Conservation (phyloP, 768 basidiomycete genomes). For the Suillus ampliporus region DNA sequence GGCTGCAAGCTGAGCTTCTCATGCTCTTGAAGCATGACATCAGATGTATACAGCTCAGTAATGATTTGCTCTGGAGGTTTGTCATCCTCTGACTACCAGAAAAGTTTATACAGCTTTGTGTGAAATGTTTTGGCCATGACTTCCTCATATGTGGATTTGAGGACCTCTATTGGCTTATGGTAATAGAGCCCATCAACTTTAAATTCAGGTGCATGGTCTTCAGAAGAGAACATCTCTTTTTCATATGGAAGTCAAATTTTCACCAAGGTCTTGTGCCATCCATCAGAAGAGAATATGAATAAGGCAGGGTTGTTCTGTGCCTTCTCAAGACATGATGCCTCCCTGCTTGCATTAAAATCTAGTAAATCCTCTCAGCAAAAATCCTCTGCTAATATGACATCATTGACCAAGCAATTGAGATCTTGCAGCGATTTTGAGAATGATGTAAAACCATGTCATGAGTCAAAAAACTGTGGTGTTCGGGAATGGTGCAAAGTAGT, state of each 20-base stretch:
- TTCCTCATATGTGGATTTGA: background rate
- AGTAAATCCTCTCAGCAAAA: slow-evolving; percentile 14
- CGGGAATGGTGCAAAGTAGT: background rate
- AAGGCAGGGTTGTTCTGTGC: background rate
- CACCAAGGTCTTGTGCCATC: background rate
- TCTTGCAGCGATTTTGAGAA: slow-evolving; percentile 9
- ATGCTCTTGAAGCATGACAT: slow-evolving; percentile 8
- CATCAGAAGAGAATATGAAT: background rate
- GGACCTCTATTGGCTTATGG: slow-evolving; percentile 1
- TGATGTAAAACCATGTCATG: slow-evolving; percentile 11
- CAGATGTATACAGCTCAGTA: background rate
- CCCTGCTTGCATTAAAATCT: slow-evolving; percentile 6
- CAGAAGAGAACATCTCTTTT: background rate
- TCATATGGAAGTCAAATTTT: background rate
- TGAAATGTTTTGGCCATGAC: background rate
- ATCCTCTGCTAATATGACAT: slow-evolving; percentile 5
- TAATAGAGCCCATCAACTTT: slow-evolving; percentile 2
- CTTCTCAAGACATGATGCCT: background rate
- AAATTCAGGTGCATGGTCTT: slow-evolving; percentile 1
- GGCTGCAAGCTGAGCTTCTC: slow-evolving; percentile 1
- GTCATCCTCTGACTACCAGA: slow-evolving; percentile 5
- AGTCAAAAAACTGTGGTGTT: background rate
- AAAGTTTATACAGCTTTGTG: slow-evolving; percentile 1
- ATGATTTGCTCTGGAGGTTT: background rate
- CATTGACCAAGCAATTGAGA: slow-evolving; percentile 6